Conservation (phyloP, 148 eudicot genomes). For the Silene uniflora region DNA sequence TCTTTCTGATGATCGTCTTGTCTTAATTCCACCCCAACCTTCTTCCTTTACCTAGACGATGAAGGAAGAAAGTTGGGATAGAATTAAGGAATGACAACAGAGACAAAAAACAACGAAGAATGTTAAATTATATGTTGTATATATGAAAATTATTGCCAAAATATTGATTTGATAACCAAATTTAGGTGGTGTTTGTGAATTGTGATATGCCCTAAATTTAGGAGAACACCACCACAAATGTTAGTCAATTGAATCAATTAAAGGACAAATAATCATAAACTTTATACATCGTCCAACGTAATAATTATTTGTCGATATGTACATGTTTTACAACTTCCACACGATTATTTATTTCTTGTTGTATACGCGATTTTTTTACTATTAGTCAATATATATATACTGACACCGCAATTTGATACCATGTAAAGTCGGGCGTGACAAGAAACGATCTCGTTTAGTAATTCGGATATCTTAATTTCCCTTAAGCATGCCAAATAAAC, state of each 20-base stretch:
- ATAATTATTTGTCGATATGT: no score
- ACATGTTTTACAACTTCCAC: no score
- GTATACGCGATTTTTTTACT: no score
- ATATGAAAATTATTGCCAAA: background rate
- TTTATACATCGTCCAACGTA: no score
- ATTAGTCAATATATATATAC: no score
- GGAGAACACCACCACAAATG: background rate
- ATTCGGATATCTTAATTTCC: background rate
- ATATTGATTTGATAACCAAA: constrained; percentile 5
- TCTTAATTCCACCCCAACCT: background rate
- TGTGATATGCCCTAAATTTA: background rate
- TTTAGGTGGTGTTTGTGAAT: background rate
- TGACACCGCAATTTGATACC: no score
- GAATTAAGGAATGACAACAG: background rate
- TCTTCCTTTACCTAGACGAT: background rate
- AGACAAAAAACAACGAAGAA: background rate
- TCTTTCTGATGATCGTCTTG: background rate
- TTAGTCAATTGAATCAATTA: no score
- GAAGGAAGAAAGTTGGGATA: background rate
- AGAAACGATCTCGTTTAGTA: no score
- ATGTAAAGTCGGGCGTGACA: no score
- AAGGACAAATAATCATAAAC: no score
- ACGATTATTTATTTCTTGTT: no score
- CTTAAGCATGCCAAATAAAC: background rate
- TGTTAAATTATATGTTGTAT: background rate